phyloP scores from a whole-genome alignment of 169 alveolate genomes.

The Eimeria tenella region DNA sequence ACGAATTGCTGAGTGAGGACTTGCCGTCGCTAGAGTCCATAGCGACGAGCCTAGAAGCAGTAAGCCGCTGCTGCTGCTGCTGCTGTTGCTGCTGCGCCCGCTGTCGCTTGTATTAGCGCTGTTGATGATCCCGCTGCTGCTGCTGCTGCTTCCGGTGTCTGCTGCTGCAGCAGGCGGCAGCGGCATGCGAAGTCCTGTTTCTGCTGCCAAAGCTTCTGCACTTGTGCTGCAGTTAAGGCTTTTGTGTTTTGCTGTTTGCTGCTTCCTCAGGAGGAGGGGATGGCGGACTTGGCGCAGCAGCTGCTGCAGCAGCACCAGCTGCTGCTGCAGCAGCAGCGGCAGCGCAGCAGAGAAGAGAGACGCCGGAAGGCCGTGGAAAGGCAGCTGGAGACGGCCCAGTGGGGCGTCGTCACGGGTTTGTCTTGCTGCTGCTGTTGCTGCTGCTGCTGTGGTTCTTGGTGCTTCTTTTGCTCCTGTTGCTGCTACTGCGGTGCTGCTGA shows the following conservation, averaged over 20 bases:
- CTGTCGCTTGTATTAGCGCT: not conserved
- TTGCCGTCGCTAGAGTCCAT: not conserved
- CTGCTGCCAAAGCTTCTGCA: no score
- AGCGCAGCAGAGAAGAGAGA: conserved; percentile 49
- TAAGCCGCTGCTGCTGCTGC: conserved; percentile 3
- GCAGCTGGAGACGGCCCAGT: conserved; percentile 53
- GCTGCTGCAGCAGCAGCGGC: conserved; percentile 34
- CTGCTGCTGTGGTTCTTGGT: conserved; percentile 9
- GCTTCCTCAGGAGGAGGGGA: conserved; percentile 37
- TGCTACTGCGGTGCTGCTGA: not conserved
- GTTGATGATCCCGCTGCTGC: not conserved
- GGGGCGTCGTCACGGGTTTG: conserved; percentile 48
- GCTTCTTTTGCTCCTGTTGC: not conserved
- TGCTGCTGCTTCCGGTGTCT: no score
- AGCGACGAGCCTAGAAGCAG: not conserved
- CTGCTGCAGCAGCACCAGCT: conserved; percentile 44
- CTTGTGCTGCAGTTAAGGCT: no score
- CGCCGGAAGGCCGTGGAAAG: conserved; percentile 33
- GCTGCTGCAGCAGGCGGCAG: no score
- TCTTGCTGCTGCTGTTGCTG: conserved; percentile 16
- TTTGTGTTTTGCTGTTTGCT: not conserved
- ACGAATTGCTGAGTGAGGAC: not conserved
- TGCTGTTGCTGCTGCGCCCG: not conserved
- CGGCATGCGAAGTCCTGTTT: no score
- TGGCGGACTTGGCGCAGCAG: not conserved